Base-by-base conservation (phyloP, 352 stramenopile genomes). In the Phytophthora gonapodyides region DNA sequence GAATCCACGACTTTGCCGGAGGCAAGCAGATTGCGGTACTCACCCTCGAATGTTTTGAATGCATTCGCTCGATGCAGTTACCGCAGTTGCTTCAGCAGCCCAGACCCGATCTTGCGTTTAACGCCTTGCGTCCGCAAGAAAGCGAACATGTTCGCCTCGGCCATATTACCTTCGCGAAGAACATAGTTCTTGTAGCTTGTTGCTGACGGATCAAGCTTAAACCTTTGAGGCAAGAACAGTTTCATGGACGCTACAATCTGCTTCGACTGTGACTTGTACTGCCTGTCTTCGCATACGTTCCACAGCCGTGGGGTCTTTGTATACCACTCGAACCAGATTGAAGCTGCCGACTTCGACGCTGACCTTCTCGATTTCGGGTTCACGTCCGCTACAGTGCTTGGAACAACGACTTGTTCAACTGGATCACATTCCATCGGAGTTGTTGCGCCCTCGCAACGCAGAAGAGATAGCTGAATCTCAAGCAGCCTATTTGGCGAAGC, bases 241-340 rank as follows among this genome's bases (percentile, higher is more conserved):
- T 70, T 76, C 63, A 73, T 73, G 38, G 38, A 62, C 2, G 58
- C 63, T 5, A 73, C 68, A 9, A 76, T 51, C 10, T 69, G 55
- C 51, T 68, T 61, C 2, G 48, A 57, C 6, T 56, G 41, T 5
- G 63, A 70, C 36, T 64, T 59, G 11, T 60, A 59, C 19, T 63
- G 31, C 13, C 15, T 3, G 9, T 37, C 62, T 3, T 34, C 10
- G 21, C 36, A 58, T 12, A 9, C 15, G 7, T 60, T 46, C 59
- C 55, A 73, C 12, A 68, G 21, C 2, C 53, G 43, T 3, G 57
- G 63, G 24, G 54, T 59, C 7, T 52, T 54, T n/a, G 68, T 64
- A 30, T 62, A 76, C 62, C 68, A 67, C 16, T 58, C 64, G 37
- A 64, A 64, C 64, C 58, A 73, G 19, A 61, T 33, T n/a, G n/a